phyloP scores from a whole-genome alignment of 306 rosid species.

The Lathyrus oleraceus region DNA sequence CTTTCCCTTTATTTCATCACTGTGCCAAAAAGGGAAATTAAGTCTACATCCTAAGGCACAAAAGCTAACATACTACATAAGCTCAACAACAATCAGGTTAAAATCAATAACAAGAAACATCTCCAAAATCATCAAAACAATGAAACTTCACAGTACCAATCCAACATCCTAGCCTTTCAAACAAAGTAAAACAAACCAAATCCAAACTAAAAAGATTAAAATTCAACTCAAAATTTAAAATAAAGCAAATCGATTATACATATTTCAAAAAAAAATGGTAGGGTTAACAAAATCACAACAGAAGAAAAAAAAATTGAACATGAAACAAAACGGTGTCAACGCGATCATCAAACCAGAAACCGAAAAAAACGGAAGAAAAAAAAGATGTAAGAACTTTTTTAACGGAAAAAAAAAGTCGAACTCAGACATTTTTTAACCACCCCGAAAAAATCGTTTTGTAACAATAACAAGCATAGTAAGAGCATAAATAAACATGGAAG shows the following conservation, averaged over 20 bases:
- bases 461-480: neutral
- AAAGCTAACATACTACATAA: slow-evolving; percentile 5
- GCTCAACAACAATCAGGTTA: slow-evolving; percentile 17
- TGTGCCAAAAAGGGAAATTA: neutral
- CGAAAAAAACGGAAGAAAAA: neutral
- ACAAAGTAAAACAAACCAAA: slow-evolving; percentile 14
- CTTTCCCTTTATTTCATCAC: slow-evolving; percentile 9
- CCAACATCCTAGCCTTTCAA: slow-evolving; percentile 1
- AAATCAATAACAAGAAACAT: neutral
- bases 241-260: slow-evolving; percentile 15
- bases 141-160: slow-evolving; percentile 17
- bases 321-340: slow-evolving; percentile 20
- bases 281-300: neutral
- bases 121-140: slow-evolving; percentile 21
- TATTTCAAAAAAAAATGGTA: neutral
- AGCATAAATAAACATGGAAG: neutral
- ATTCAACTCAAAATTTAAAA: neutral
- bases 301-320: slow-evolving; percentile 2
- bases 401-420: slow-evolving; percentile 21
- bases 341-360: slow-evolving; percentile 25
- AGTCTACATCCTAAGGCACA: slow-evolving; percentile 23
- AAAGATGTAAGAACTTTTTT: neutral
- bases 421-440: neutral
- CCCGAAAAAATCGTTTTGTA: neutral
- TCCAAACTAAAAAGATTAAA: neutral